Evolutionary conservation across 2,329 filamentous ascomycete genomes (phyloP).

Genomic region (Cytospora piceicola): DNA sequence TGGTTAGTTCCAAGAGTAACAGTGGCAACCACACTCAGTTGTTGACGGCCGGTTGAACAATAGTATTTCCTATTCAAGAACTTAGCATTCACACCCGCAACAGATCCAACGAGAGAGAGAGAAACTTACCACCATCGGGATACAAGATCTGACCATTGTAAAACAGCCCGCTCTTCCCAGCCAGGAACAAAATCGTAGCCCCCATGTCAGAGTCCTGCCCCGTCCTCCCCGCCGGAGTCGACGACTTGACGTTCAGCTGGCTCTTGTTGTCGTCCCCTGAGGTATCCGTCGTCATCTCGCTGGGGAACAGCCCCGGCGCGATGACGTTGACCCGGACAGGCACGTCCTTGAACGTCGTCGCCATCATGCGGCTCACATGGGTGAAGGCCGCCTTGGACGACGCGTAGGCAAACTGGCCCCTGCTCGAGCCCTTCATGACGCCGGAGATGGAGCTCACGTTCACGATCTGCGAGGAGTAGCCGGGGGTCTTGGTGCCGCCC

Average conservation of each 20-base stretch:
- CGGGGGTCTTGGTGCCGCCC: slow-evolving; percentile 46
- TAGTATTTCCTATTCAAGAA: neutral
- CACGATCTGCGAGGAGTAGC: slow-evolving; percentile 54
- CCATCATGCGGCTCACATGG: slow-evolving; percentile 50
- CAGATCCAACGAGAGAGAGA: neutral
- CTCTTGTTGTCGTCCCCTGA: slow-evolving; percentile 53
- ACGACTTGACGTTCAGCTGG: slow-evolving; percentile 44
- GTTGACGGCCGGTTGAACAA: neutral
- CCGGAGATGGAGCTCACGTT: slow-evolving; percentile 57
- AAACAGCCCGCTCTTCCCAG: slow-evolving; percentile 53
- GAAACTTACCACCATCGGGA: slow-evolving; percentile 48
- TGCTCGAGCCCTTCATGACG: slow-evolving; percentile 53
- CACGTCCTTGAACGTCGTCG: slow-evolving; percentile 49
- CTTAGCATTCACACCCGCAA: neutral
- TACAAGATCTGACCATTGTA: slow-evolving; percentile 58
- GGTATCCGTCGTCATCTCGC: slow-evolving; percentile 52
- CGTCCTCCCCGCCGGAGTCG: slow-evolving; percentile 47
- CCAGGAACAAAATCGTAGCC: slow-evolving; percentile 54
- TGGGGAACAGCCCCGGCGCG: slow-evolving; percentile 51
- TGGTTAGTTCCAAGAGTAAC: neutral
- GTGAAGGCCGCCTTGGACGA: slow-evolving; percentile 52
- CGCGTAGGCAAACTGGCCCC: slow-evolving; percentile 57
- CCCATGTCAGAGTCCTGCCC: slow-evolving; percentile 56
- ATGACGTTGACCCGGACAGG: slow-evolving; percentile 62
- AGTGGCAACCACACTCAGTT: neutral